A percentile compares a stretch with the other conserved stretches of the same genome.
Conservation (phyloP, 1,284 basidiomycete genomes). For the Apiotrichum montevideense region DNA sequence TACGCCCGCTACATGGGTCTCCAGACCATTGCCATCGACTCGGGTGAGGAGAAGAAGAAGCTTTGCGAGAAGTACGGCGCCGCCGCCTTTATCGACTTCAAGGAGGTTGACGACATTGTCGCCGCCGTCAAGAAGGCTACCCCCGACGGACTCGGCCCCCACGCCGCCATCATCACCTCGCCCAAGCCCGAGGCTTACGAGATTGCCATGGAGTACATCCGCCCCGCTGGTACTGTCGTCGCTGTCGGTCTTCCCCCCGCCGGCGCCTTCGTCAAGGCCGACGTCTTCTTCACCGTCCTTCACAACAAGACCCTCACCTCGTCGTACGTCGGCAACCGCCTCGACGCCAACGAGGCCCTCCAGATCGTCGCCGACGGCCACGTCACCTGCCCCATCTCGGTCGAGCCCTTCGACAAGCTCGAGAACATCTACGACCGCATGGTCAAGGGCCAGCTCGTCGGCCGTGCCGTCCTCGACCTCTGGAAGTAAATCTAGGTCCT, state of each 20-base stretch:
- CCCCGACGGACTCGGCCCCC: constrained; percentile 64
- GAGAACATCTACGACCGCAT: constrained; percentile 57
- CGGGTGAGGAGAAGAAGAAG: constrained; percentile 66
- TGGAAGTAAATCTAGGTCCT: background rate
- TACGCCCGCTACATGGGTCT: constrained; percentile 70
- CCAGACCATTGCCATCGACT: constrained; percentile 70
- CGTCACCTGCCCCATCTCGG: constrained; percentile 57
- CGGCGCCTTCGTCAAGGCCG: constrained; percentile 42
- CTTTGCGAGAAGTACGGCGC: constrained; percentile 66
- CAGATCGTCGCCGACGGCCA: constrained; percentile 54
- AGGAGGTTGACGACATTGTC: constrained; percentile 39
- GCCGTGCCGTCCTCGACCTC: constrained; percentile 58
- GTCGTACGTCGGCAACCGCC: constrained; percentile 67
- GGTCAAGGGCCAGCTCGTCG: constrained; percentile 55
- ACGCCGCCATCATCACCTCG: constrained; percentile 63
- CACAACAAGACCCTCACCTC: constrained; percentile 64
- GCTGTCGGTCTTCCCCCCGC: constrained; percentile 65
- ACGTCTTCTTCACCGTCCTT: constrained; percentile 70
- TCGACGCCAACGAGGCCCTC: constrained; percentile 67
- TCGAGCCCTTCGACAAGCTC: constrained; percentile 55
- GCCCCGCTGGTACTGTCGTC: constrained; percentile 60
- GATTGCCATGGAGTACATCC: constrained; percentile 65
- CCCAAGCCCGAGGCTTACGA: constrained; percentile 55
- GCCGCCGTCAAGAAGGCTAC: constrained; percentile 51
- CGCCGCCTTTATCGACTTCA: constrained; percentile 74